phyloP scores from a whole-genome alignment of 371 early-diverging fungal genomes.

The Syncephalastrum racemosum region DNA sequence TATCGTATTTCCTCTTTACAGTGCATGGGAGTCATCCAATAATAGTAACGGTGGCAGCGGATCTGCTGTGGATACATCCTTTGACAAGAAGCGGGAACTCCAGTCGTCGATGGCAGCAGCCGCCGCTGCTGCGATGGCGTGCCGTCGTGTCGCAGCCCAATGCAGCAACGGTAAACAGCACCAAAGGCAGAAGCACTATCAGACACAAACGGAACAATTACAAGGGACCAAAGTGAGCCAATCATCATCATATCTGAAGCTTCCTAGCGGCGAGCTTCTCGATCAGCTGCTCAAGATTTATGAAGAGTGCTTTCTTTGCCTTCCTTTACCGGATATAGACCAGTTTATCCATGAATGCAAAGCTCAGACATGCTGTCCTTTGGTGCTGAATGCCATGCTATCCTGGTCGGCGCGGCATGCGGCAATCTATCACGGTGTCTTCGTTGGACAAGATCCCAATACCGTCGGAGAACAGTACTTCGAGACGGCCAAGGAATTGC shows the following conservation, averaged over 20 bases:
- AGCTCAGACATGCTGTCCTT: constrained; percentile 13
- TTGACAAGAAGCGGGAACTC: not conserved
- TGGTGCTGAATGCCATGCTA: constrained; percentile 39
- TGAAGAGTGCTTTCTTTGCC: constrained; percentile 28
- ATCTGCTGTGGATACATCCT: too few species aligned
- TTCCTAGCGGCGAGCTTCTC: constrained; percentile 6
- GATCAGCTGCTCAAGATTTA: constrained; percentile 24
- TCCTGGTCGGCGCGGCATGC: constrained; percentile 53
- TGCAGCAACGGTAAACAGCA: not conserved
- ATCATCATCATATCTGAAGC: not conserved
- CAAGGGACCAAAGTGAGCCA: constrained; percentile 1
- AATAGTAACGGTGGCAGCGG: not conserved
- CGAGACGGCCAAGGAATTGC: constrained; percentile 28
- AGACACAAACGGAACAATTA: not conserved
- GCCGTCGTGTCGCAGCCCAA: not conserved
- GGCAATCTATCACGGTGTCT: constrained; percentile 44
- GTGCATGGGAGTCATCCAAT: constrained; percentile 38
- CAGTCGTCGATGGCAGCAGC: not conserved
- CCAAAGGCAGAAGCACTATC: not conserved
- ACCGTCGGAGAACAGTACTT: constrained; percentile 43
- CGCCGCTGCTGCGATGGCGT: constrained; percentile 2
- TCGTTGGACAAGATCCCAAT: constrained; percentile 47
- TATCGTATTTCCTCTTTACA: constrained; percentile 46
- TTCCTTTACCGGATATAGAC: constrained; percentile 27
- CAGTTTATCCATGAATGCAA: constrained; percentile 16